Evolutionary conservation across 768 basidiomycete genomes (phyloP), one percentile per base, ranked within the genome.

Genomic region (Leccinum uliginosum): DNA sequence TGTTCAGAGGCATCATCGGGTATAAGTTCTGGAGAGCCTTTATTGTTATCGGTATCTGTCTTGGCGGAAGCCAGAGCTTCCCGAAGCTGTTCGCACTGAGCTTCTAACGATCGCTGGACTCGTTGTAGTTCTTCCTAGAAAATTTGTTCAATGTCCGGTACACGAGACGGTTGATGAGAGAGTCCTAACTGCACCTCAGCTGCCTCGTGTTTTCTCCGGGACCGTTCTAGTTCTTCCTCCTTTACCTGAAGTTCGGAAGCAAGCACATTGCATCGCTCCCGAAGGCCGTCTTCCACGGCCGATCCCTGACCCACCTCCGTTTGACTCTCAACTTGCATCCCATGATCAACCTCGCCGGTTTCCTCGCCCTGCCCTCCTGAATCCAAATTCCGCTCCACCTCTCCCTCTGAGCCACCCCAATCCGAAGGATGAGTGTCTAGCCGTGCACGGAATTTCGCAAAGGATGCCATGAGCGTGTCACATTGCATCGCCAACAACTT

Each of bases 381-480:
- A 50, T 67, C 65, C 4, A 62, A 53, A 35, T 69, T 62, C 23
- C 60, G 65, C 23, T 65, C 67, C 21, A 62, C 65, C 48, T 69
- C 67, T 38, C 62, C 67, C 35, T 68, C 67, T 21, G 56, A 60
- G 49, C 69, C 65, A 2, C 15, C 58, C 65, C 51, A 57, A 24
- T 67, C 65, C 38, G 59, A 54, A 27, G 59, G 50, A 26, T 69
- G 66, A 2, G 55, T 45, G 44, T 68, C 67, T 1, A 69, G 48
- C 3, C 59, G 60, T 34, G 67, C 65, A 27, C 67, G 67, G 47
- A 67, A 69, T 44, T 69, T 68, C 26, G 67, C 67, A 63, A 68
- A 68, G 24, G 67, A 69, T n/a, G 67, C 65, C 67, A 68, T 67
- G 62, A 67, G 67, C 15, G 32, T 11, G 38, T 68, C 67, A 27